phyloP scores from a whole-genome alignment of 306 rosid genomes.

The Vigna hirtella region DNA sequence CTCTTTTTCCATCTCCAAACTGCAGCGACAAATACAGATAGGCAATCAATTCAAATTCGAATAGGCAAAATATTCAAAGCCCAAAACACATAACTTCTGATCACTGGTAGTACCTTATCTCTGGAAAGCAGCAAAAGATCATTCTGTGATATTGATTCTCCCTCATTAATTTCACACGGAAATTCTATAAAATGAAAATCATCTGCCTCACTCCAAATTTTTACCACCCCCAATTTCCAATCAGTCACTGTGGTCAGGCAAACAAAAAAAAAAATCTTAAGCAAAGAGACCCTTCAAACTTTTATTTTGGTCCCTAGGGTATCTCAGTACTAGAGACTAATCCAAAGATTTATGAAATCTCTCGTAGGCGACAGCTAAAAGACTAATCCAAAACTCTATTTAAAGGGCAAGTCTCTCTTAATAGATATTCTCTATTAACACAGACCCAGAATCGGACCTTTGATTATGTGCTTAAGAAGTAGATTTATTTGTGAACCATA shows the following conservation, averaged over 20 bases:
- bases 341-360: not conserved
- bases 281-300: slow-evolving; percentile 14
- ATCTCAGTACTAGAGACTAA: not conserved
- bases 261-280: slow-evolving; percentile 29
- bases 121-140: slow-evolving; percentile 86
- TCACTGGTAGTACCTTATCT: slow-evolving; percentile 67
- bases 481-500: not conserved
- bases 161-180: slow-evolving; percentile 49
- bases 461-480: not conserved
- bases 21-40: slow-evolving; percentile 44
- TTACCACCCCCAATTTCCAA: slow-evolving; percentile 71
- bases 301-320: not conserved
- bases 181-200: slow-evolving; percentile 79
- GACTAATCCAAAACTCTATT: not conserved
- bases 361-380: not conserved
- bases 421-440: not conserved
- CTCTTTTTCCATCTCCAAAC: slow-evolving; percentile 56
- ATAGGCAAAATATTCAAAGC: slow-evolving; percentile 26
- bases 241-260: slow-evolving; percentile 56
- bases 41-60: slow-evolving; percentile 28
- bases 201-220: slow-evolving; percentile 66
- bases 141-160: slow-evolving; percentile 66
- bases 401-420: not conserved
- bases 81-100: slow-evolving; percentile 26
- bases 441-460: not conserved